Conservation (phyloP, 192 early-diverging fungal genomes). For the Funneliformis mosseae region DNA sequence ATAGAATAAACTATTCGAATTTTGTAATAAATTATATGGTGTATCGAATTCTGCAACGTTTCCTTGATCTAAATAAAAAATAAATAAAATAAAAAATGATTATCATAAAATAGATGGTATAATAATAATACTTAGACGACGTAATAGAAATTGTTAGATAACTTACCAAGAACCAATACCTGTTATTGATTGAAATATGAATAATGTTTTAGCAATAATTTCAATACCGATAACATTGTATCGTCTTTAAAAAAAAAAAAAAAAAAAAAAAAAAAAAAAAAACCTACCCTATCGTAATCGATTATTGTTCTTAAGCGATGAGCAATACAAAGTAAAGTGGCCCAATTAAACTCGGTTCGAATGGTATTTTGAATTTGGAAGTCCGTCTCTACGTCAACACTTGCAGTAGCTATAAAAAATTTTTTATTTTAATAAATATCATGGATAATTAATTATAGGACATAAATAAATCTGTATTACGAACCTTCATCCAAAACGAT, state of each 20-base stretch:
- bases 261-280: background rate
- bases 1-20: conserved; percentile 35
- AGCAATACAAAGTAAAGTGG: conserved; percentile 55
- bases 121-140: background rate
- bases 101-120: background rate
- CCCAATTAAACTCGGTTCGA: conserved; percentile 43
- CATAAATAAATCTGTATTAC: background rate
- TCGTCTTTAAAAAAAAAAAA: background rate
- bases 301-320: conserved; percentile 57
- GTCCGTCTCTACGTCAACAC: conserved; percentile 52
- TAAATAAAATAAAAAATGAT: background rate
- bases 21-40: conserved; percentile 35
- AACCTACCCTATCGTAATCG: conserved; percentile 49
- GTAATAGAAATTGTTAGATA: background rate
- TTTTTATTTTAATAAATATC: background rate
- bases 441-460: background rate
- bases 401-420: conserved; percentile 43
- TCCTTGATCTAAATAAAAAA: conserved; percentile 64
- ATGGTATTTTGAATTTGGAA: conserved; percentile 44
- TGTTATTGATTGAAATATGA: background rate
- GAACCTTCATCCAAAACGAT: conserved; percentile 31
- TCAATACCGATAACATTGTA: background rate
- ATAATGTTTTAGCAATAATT: background rate
- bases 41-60: conserved; percentile 42
- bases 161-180: conserved; percentile 26